Percentiles rank a stretch among this genome's conserved stretches.
These are phyloP conservation scores for Calocybe cyanea DNA, from an alignment of 768 basidiomycete genomes.

Conservation along the genomic window DNA sequence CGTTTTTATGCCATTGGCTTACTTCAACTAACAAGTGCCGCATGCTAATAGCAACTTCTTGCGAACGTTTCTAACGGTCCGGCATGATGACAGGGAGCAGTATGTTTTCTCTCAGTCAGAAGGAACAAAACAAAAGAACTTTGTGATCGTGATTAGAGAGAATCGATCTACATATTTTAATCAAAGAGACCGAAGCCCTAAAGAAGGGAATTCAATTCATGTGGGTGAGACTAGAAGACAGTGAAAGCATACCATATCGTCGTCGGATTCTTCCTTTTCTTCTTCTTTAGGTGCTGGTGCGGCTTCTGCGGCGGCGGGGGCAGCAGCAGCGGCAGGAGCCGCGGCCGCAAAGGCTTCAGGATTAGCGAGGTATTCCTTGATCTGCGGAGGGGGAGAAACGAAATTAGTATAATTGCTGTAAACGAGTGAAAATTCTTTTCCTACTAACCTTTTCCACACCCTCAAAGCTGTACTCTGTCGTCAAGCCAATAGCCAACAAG, in stretches of 20 bases:
- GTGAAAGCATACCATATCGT: slow-evolving; percentile 70
- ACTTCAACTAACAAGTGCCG: too few relatives aligned
- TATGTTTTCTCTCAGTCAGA: too few relatives aligned
- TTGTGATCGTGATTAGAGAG: too few relatives aligned
- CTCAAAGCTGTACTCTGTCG: slow-evolving; percentile 93
- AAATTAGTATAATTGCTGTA: too few relatives aligned
- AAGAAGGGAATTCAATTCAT: slow-evolving; percentile 13
- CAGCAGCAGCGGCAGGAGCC: slow-evolving; percentile 58
- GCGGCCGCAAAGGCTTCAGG: slow-evolving; percentile 95
- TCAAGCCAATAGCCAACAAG: slow-evolving; percentile 81
- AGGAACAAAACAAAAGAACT: too few relatives aligned
- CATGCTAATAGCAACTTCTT: too few relatives aligned
- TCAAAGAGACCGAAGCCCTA: slow-evolving; percentile 96
- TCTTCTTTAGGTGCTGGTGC: slow-evolving; percentile 59
- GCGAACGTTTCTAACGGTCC: too few relatives aligned
- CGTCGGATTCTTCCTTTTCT: slow-evolving; percentile 83
- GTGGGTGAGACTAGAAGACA: neutral
- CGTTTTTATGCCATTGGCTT: too few relatives aligned
- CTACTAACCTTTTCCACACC: slow-evolving; percentile 86
- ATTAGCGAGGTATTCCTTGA: slow-evolving; percentile 96
- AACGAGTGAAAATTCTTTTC: too few relatives aligned
- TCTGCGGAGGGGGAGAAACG: slow-evolving; percentile 47
- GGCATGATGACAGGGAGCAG: too few relatives aligned
- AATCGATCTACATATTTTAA: too few relatives aligned
- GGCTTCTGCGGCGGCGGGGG: slow-evolving; percentile 47